Evolutionary conservation across 1,284 basidiomycete genomes (phyloP).

Genomic region (Moesziomyces sp.): DNA sequence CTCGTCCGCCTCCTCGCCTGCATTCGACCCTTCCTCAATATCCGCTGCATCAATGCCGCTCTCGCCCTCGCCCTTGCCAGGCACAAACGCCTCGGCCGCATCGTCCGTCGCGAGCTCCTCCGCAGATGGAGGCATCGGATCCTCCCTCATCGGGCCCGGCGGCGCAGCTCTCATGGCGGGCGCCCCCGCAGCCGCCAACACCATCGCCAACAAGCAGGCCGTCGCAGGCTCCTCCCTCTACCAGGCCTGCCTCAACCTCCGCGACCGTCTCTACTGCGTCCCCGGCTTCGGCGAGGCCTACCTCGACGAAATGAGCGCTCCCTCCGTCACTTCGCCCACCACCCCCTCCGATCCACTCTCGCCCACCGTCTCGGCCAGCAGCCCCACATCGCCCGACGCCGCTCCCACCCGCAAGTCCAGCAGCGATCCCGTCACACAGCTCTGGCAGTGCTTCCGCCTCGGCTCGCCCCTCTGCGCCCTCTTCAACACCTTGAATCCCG

Average conservation of each 20-base stretch:
- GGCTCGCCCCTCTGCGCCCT: constrained; percentile 94
- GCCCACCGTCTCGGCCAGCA: constrained; percentile 9
- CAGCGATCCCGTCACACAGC: constrained; percentile 78
- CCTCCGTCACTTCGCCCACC: constrained; percentile 25
- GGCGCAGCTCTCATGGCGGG: constrained; percentile 52
- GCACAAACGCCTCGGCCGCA: constrained; percentile 20
- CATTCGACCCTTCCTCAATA: constrained; percentile 30
- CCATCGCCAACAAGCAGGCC: constrained; percentile 60
- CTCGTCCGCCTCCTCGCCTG: constrained; percentile 30
- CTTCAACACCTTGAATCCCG: constrained; percentile 85
- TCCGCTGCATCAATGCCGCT: constrained; percentile 36
- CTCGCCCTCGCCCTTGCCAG: constrained; percentile 29
- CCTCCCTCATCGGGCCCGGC: constrained; percentile 52
- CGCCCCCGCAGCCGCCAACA: constrained; percentile 60
- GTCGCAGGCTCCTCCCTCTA: constrained; percentile 67
- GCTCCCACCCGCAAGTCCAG: constrained; percentile 12
- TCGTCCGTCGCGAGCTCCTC: constrained; percentile 27
- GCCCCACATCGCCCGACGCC: constrained; percentile 30
- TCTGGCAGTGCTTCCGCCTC: constrained; percentile 91
- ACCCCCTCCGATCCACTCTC: constrained; percentile 22
- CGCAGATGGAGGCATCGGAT: constrained; percentile 56
- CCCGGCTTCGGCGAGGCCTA: constrained; percentile 66
- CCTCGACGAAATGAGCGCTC: constrained; percentile 38
- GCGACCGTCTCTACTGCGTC: constrained; percentile 68
- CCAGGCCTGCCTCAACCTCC: constrained; percentile 68